phyloP scores from a whole-genome alignment of 164 flowering plant species.

The Sextonia rubra region DNA sequence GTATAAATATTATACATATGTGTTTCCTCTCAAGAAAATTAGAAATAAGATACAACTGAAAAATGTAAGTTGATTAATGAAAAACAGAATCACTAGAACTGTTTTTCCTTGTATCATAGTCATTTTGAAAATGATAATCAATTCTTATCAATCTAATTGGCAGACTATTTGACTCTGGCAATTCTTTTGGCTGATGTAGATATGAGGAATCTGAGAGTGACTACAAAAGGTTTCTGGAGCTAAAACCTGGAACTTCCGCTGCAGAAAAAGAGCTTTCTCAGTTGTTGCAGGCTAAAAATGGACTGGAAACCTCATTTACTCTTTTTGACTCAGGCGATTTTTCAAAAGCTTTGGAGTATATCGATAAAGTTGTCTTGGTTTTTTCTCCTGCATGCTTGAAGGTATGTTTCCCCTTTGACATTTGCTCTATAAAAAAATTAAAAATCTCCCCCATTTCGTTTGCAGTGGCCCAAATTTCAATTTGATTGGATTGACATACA shows the following conservation, averaged over 20 bases:
- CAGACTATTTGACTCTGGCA: slow-evolving; percentile 41
- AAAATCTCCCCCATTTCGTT: neutral
- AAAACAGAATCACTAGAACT: neutral
- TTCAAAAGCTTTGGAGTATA: slow-evolving; percentile 64
- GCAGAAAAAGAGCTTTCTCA: slow-evolving; percentile 94
- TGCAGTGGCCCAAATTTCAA: no score
- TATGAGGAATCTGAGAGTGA: slow-evolving; percentile 82
- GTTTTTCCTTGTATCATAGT: neutral
- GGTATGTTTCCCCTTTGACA: slow-evolving; percentile 32
- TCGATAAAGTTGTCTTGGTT: slow-evolving; percentile 90
- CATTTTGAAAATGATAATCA: neutral
- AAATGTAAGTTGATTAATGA: neutral
- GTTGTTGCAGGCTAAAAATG: slow-evolving; percentile 65
- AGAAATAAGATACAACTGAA: neutral
- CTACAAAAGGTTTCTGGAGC: slow-evolving; percentile 70
- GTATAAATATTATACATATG: no score
- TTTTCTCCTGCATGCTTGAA: slow-evolving; percentile 85
- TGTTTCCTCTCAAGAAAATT: no score
- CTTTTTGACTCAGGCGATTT: slow-evolving; percentile 65
- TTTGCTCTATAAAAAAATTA: neutral
- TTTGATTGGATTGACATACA: no score
- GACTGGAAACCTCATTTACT: slow-evolving; percentile 57
- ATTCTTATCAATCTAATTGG: slow-evolving; percentile 33
- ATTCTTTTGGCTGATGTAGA: slow-evolving; percentile 65
- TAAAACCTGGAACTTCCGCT: slow-evolving; percentile 63